phyloP scores from a whole-genome alignment of 331 rosid species.

The Saraca asoca region DNA sequence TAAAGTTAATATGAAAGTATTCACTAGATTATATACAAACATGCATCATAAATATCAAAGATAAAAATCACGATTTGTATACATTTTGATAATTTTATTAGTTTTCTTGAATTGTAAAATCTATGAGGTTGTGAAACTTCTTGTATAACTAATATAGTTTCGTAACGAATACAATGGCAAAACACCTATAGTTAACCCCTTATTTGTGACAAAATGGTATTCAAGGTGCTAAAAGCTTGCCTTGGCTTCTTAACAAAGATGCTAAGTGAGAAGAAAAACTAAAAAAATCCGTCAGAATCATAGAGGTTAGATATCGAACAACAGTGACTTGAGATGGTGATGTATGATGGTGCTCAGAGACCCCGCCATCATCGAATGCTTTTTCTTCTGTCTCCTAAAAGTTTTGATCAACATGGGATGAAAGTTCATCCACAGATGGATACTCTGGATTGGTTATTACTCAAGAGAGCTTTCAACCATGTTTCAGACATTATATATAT shows the following conservation, averaged over 20 bases:
- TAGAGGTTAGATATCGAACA: conserved; percentile 1
- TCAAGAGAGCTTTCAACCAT: conserved; percentile 6
- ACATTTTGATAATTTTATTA: too few relatives aligned
- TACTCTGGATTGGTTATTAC: conserved; percentile 6
- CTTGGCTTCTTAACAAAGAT: conserved; percentile 17
- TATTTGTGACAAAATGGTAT: conserved; percentile 16
- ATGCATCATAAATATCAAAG: too few relatives aligned
- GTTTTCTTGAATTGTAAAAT: too few relatives aligned
- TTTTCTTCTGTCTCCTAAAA: conserved; percentile 17
- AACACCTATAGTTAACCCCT: neutral
- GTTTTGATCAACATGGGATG: conserved; percentile 15
- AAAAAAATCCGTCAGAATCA: conserved; percentile 18
- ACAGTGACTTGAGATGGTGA: conserved; percentile 14
- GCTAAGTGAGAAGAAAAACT: conserved; percentile 22
- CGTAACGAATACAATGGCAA: too few relatives aligned
- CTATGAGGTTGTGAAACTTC: too few relatives aligned
- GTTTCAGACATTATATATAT: neutral
- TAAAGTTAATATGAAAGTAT: too few relatives aligned
- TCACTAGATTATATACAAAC: too few relatives aligned
- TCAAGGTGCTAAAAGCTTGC: conserved; percentile 32
- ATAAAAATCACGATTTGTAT: too few relatives aligned
- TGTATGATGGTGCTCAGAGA: conserved; percentile 9
- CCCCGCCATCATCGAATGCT: conserved; percentile 20
- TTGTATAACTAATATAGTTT: too few relatives aligned
- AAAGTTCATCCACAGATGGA: conserved; percentile 21